Evolutionary conservation across 2,329 filamentous ascomycete genomes (phyloP), one percentile per base, ranked within the genome.

Genomic region (Aspergillus calidoustus): DNA sequence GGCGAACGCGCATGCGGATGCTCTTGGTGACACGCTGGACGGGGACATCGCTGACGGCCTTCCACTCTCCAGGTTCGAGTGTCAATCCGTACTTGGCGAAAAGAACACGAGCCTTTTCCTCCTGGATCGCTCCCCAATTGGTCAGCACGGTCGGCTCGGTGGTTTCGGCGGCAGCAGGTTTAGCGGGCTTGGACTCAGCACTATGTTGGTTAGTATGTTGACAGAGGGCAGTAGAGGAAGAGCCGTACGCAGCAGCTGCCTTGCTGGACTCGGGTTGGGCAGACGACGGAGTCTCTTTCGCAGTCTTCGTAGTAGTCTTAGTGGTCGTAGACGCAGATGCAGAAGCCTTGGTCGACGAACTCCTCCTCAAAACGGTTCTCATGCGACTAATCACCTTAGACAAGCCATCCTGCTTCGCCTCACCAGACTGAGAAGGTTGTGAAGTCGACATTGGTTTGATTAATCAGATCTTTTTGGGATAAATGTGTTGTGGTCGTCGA

Each of bases 21-120:
- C 77, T 76, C 62, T 81, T 81, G 54, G 78, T 72, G 9, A 82
- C 78, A 51, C 80, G 75, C 59, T 78, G 73, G 30, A 77, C 70
- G 58, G 76, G 71, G 28, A 71, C 65, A 58, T 74, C 72, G 61
- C 60, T 67, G 54, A 73, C 69, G 4, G 72, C 69, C 59, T 75
- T 77, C 79, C 77, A 80, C 61, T 81, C 80, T 38, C 73, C 73
- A 9, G 76, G 74, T 46, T 79, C 78, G 22, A 82, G 67, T 3
- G 74, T 77, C 59, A 82, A 66, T 34, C 80, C 79, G 62, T 82
- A 82, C 65, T 81, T 81, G 63, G 77, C 78, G 63, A 82, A 82
- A 22, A 82, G 71, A 38, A 72, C 74, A 55, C 78, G 77, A 23
- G 80, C 77, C 65, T 76, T 80, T 48, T 78, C 77, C 66, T 80